Evolutionary conservation across 129 eudicot species (phyloP).

Genomic region (Saussurea involucrata): DNA sequence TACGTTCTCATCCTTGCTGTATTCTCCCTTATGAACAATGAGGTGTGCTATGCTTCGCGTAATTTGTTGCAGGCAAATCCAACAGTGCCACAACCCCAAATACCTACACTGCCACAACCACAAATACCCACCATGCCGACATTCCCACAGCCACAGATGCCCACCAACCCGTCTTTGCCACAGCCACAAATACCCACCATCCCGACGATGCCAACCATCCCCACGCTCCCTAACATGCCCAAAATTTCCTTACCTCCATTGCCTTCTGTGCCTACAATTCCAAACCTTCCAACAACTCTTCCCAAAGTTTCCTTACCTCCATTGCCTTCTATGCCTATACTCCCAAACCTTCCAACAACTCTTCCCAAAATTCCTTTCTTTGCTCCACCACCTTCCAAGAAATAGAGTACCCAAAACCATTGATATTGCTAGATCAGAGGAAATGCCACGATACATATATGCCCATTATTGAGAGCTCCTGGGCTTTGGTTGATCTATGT

Average conservation of each 20-base stretch:
- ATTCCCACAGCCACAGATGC: conserved; percentile 2
- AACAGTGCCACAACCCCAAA: neutral
- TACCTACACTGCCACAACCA: neutral
- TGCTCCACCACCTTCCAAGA: conserved; percentile 17
- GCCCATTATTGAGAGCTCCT: too few species aligned
- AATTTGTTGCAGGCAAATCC: conserved; percentile 3
- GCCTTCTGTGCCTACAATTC: conserved; percentile 13
- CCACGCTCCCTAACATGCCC: conserved; percentile 9
- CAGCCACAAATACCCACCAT: neutral
- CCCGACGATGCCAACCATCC: neutral
- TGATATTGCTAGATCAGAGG: too few species aligned
- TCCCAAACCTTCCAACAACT: neutral
- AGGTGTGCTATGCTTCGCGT: neutral
- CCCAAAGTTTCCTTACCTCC: too few species aligned
- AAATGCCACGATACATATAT: too few species aligned
- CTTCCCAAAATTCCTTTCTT: conserved; percentile 10
- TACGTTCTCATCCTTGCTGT: neutral
- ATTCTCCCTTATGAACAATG: neutral
- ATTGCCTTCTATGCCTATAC: too few species aligned
- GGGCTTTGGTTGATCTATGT: too few species aligned
- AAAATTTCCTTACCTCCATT: neutral
- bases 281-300: neutral
- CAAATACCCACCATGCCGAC: neutral
- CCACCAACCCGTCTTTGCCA: neutral
- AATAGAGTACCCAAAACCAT: neutral